Percentiles rank a stretch among this genome's conserved stretches.
These are phyloP conservation scores for Rosa multiflora DNA, from an alignment of 306 rosid species.

Conservation along the genomic window DNA sequence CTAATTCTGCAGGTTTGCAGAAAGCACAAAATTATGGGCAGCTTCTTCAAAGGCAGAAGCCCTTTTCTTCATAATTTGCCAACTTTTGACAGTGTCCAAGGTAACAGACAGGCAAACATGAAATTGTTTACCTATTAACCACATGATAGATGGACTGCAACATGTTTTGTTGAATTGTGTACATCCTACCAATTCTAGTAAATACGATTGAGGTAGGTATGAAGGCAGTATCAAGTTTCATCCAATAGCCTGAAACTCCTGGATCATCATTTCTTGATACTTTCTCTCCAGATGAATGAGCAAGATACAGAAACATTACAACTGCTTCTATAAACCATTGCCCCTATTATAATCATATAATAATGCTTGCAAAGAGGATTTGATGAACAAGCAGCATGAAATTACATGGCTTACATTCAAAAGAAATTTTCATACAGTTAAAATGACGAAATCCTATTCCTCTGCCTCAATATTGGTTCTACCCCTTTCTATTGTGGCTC, in stretches of 20 bases:
- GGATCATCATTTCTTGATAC: neutral
- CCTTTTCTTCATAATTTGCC: neutral
- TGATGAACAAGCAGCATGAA: neutral
- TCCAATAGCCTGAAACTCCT: neutral
- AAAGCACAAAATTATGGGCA: neutral
- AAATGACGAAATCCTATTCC: slow-evolving; percentile 16
- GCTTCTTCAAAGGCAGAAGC: neutral
- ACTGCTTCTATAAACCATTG: neutral
- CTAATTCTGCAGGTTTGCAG: neutral
- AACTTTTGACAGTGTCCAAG: neutral
- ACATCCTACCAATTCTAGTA: neutral
- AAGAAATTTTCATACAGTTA: slow-evolving; percentile 8
- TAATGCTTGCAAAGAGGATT: neutral
- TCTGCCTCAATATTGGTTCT: slow-evolving; percentile 29
- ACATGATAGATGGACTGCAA: neutral
- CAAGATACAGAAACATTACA: neutral
- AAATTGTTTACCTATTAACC: neutral
- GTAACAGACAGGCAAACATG: neutral
- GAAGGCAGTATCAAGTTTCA: neutral
- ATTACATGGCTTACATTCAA: slow-evolving; percentile 3
- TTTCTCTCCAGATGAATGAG: neutral
- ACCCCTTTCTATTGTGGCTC: slow-evolving; percentile 34
- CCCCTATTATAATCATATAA: slow-evolving; percentile 8
- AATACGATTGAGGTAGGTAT: neutral
- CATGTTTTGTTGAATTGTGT: neutral